phyloP scores from a whole-genome alignment of 2,329 filamentous ascomycete genomes.

The Myriosclerotinia curreyana region DNA sequence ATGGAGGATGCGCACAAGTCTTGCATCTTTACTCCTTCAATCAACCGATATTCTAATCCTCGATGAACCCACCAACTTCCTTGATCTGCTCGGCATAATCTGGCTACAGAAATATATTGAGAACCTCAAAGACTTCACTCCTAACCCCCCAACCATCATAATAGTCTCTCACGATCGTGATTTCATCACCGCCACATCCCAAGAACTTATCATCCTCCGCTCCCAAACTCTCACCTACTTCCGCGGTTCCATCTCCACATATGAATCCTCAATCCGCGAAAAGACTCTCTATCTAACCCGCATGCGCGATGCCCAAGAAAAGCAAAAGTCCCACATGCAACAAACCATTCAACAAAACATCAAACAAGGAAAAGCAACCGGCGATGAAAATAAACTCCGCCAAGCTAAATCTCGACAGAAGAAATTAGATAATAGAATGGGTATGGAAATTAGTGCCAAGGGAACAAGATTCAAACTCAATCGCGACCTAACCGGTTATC shows the following conservation, averaged over 20 bases:
- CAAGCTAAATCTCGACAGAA: constrained; percentile 82
- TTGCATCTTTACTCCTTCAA: constrained; percentile 66
- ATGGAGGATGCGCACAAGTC: constrained; percentile 67
- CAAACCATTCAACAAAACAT: constrained; percentile 72
- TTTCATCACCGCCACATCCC: constrained; percentile 72
- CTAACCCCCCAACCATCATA: constrained; percentile 62
- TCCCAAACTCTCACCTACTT: constrained; percentile 72
- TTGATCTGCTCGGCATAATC: constrained; percentile 78
- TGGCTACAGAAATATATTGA: constrained; percentile 77
- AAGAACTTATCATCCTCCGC: constrained; percentile 71
- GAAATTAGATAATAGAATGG: constrained; percentile 78
- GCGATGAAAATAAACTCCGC: constrained; percentile 82
- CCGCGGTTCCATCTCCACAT: constrained; percentile 69
- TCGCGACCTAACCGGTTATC: constrained; percentile 64
- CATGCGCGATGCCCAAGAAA: constrained; percentile 80
- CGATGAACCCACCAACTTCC: constrained; percentile 84
- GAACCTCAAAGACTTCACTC: constrained; percentile 49
- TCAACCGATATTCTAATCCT: constrained; percentile 74
- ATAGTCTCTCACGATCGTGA: constrained; percentile 82
- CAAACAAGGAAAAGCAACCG: constrained; percentile 70
- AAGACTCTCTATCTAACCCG: constrained; percentile 65
- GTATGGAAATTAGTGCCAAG: constrained; percentile 67
- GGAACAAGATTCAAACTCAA: constrained; percentile 80
- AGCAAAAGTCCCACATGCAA: constrained; percentile 76
- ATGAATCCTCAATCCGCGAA: constrained; percentile 65